Evolutionary conservation across 305 asterid species (phyloP), one percentile per base, ranked within the genome.

Genomic region (Caryopteris hybrid): DNA sequence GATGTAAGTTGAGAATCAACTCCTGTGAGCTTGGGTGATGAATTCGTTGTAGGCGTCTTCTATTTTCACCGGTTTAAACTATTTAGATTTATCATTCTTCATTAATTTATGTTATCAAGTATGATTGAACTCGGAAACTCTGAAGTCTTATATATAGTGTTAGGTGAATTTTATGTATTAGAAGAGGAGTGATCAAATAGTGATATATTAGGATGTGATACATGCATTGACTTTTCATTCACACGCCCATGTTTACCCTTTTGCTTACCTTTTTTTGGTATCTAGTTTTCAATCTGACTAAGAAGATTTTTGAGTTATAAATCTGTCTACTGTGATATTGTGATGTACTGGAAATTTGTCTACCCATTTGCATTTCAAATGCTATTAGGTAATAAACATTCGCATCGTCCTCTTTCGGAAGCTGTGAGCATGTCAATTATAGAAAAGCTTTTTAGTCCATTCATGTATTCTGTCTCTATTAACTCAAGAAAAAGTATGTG

Each of bases 1-100:
- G 89, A 84, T 48, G 97, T 91, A 69, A 75, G 85, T 57, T 25
- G 45, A 57, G 20, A 60, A 11, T 8, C 3, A 39, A 48, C 60
- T 17, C 17, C 29, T 18, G 11, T 52, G 75, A 50, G 68, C 29
- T 45, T 52, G 47, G 18, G 39, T 9, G 34, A 61, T 61, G 36
- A 17, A 62, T 29, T 56, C 6, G 34, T 29, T 29, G 34, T 29
- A 29, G 34, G 2, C 34, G 6, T 29, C 6, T 29, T 7, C 6
- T 46, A 53, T 21, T 68, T 55, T 42, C 17, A 14, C 38, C 31
- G n/a, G 29, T 38, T 34, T 13, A 38, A 20, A 13, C n/a, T 25
- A 5, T 60, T 21, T 6, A 29, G 34, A 12, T 20, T 38, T 38
- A 36, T 8, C 27, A 12, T 60, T 13, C 50, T 1, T 60, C 52